These are phyloP conservation scores for Torulaspora quercuum DNA, from an alignment of 805 yeast species.

Conservation along the genomic window DNA sequence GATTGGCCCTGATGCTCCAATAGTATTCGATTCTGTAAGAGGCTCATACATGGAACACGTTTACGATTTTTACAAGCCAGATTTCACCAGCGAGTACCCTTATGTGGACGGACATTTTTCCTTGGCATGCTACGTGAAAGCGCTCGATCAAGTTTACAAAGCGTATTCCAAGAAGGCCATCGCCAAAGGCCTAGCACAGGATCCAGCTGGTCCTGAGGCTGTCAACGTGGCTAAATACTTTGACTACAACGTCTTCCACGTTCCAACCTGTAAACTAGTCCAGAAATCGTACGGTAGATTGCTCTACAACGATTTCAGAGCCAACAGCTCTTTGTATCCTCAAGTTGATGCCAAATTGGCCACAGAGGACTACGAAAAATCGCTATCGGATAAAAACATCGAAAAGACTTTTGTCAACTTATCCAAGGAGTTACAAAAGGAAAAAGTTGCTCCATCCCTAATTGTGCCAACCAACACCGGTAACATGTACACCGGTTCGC, in stretches of 20 bases:
- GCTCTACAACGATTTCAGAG: conserved; percentile 79
- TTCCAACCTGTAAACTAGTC: conserved; percentile 95
- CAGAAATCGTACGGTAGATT: conserved; percentile 89
- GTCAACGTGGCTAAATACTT: conserved; percentile 71
- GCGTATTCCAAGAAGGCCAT: conserved; percentile 74
- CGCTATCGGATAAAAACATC: conserved; percentile 71
- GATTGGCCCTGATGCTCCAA: conserved; percentile 97
- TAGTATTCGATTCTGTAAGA: conserved; percentile 83
- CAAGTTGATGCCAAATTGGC: conserved; percentile 52
- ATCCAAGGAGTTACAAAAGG: conserved; percentile 63
- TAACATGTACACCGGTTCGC: conserved; percentile 95
- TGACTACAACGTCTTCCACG: conserved; percentile 95
- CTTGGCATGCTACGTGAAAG: conserved; percentile 87
- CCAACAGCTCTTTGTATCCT: conserved; percentile 63
- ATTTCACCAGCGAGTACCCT: conserved; percentile 94
- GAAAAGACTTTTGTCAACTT: conserved; percentile 82
- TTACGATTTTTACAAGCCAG: conserved; percentile 97
- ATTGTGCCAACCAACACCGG: conserved; percentile 94
- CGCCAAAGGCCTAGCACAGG: conserved; percentile 45
- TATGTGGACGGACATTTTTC: conserved; percentile 97
- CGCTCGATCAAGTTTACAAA: conserved; percentile 82
- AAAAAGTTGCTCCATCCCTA: conserved; percentile 75
- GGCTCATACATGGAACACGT: conserved; percentile 96
- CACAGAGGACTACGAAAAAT: conserved; percentile 63
- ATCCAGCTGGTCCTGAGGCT: conserved; percentile 47